Base-by-base conservation (phyloP, 768 basidiomycete species). In the Amanita pseudoporphyria region DNA sequence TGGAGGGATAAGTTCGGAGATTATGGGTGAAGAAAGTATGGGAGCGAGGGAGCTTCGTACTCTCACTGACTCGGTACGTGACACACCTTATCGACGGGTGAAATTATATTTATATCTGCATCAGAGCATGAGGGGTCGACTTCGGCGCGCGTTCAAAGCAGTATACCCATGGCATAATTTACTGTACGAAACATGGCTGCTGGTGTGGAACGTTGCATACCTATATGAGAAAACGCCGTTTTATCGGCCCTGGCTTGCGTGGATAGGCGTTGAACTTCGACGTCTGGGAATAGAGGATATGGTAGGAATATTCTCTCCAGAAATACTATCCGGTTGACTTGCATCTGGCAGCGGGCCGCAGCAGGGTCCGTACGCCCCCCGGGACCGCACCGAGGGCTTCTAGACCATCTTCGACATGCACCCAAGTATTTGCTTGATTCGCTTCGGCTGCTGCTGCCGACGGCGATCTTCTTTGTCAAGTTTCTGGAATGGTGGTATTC, bases 401-500 rank as follows among this genome's bases (percentile, higher is more conserved):
- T 71, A 21, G 64, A 67, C 28, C 67, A 66, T 47, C 52, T 86
- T 37, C 73, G 70, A 54, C 70, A 66, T 24, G 57, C 80, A 6
- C 88, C 87, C 6, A 76, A 72, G 43, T 64, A 83, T 37, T 57
- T 87, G 7, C 72, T 93, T 28, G 87, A 92, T 62, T 90, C 87
- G 2, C 70, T 93, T 33, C 79, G 82, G 52, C 68, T 88, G 41
- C 72, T 89, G 40, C 76, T 93, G 30, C 95, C 90, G 13, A 87
- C 84, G 16, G 84, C 86, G 36, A 92, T 99, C 52, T 95, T 99
- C 66, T 87, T 90, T 62, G 73, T 99, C 71, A 95, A 93, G 65
- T 94, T 98, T 66, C 72, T 96, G 40, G 93, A 98, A 67, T 99
- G 96, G 93, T 99, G 95, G 93, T 98, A 98, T 61, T 94, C 92